Percentiles rank a stretch among this genome's conserved stretches.
phyloP scores from a whole-genome alignment of 2,329 filamentous ascomycete genomes.

The Berkeleyomyces basicola region DNA sequence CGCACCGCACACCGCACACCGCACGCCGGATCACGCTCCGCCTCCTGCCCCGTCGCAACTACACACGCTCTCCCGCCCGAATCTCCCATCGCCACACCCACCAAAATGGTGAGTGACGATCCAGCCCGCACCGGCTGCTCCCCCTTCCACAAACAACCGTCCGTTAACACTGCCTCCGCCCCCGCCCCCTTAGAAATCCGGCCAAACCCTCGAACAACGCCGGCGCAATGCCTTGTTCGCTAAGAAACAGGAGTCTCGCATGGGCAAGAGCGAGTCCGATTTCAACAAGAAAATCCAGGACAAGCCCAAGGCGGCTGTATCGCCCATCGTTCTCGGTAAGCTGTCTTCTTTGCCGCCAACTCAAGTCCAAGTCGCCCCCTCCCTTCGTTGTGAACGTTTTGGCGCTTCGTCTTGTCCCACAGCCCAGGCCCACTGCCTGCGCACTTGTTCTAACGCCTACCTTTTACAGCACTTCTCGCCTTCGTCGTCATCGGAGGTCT shows the following conservation, averaged over 20 bases:
- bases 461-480: conserved; percentile 32
- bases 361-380: no score
- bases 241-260: conserved; percentile 53
- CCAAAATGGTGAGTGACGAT: conserved; percentile 15
- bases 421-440: neutral
- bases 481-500: conserved; percentile 47
- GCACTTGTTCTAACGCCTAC: neutral
- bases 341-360: conserved; percentile 10
- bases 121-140: neutral
- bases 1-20: neutral
- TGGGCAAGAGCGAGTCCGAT: conserved; percentile 54
- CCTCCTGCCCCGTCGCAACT: neutral
- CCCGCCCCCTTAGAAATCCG: conserved; percentile 8
- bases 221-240: conserved; percentile 65
- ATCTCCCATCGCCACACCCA: neutral
- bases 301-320: conserved; percentile 42
- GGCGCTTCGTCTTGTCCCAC: neutral
- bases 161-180: conserved; percentile 3
- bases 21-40: neutral
- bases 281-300: conserved; percentile 45
- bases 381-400: neutral
- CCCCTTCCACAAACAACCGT: neutral
- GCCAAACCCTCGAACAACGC: conserved; percentile 69
- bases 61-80: neutral
- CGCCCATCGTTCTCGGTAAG: conserved; percentile 46